These are phyloP conservation scores for Stachybotrys chartarum DNA, from an alignment of 2,329 filamentous ascomycete species.

Conservation along the genomic window DNA sequence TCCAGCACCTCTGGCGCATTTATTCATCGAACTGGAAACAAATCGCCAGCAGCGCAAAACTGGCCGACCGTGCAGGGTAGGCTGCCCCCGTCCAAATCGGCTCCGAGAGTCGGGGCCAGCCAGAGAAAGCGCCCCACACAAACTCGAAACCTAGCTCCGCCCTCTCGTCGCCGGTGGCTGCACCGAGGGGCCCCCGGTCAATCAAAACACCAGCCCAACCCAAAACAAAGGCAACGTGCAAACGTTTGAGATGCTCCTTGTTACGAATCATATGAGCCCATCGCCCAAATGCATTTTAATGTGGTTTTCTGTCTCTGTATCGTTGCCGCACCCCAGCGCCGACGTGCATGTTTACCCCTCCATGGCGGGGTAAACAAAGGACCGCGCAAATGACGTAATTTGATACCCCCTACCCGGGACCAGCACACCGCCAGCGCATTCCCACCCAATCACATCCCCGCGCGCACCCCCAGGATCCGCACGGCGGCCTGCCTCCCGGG, in stretches of 20 bases:
- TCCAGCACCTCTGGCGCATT: too few species aligned
- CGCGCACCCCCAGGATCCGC: not conserved
- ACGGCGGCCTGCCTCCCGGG: not conserved
- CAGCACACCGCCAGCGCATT: not conserved
- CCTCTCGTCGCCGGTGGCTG: too few species aligned
- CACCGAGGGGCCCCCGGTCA: too few species aligned
- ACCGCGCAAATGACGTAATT: slow-evolving; percentile 1
- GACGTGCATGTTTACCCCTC: not conserved
- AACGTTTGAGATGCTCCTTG: too few species aligned
- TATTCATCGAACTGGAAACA: too few species aligned
- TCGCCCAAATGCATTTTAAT: too few species aligned
- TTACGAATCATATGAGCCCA: too few species aligned
- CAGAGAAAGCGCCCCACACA: not conserved
- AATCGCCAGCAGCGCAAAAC: too few species aligned
- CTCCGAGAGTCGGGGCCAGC: not conserved
- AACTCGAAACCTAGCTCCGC: not conserved
- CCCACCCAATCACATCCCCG: not conserved
- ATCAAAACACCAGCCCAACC: too few species aligned
- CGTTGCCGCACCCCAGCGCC: too few species aligned
- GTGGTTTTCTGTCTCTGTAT: too few species aligned
- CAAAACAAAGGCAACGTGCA: too few species aligned
- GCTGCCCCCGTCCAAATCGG: not conserved
- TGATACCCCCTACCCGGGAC: not conserved
- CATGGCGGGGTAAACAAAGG: not conserved
- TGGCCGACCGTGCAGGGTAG: not conserved